Evolutionary conservation across 768 basidiomycete genomes (phyloP).

Genomic region (Lactarius psammicola): DNA sequence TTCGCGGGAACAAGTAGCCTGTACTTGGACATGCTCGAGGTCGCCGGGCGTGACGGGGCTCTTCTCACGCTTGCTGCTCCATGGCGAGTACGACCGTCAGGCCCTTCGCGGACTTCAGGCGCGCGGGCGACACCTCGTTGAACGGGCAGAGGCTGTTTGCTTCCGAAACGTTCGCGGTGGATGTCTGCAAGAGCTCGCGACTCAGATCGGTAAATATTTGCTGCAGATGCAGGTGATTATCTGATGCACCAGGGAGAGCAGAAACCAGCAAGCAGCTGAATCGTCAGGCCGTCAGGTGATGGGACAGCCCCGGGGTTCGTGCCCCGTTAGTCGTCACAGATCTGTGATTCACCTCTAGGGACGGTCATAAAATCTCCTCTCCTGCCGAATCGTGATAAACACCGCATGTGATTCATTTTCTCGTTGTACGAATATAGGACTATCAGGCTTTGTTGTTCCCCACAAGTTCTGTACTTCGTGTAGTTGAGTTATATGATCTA

Average conservation of each 20-base stretch:
- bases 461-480: neutral
- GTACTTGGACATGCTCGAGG: slow-evolving; percentile 20
- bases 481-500: neutral
- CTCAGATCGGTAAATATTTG: neutral
- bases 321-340: too few species aligned
- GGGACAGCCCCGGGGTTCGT: neutral
- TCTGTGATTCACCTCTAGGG: neutral
- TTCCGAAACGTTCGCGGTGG: neutral
- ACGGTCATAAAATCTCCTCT: neutral
- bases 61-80: neutral
- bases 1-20: neutral
- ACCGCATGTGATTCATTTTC: neutral
- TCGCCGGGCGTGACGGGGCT: slow-evolving; percentile 7
- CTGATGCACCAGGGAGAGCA: neutral
- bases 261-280: too few species aligned
- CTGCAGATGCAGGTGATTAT: neutral
- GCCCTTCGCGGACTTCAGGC: slow-evolving; percentile 8
- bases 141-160: slow-evolving; percentile 7
- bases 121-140: slow-evolving; percentile 1
- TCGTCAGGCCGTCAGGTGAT: neutral
- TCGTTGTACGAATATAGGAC: neutral
- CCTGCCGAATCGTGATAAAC: neutral
- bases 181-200: neutral
- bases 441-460: neutral
- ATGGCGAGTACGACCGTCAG: slow-evolving; percentile 11